These are phyloP conservation scores for Leonotis leonurus DNA, from an alignment of 257 asterid species.

Conservation along the genomic window DNA sequence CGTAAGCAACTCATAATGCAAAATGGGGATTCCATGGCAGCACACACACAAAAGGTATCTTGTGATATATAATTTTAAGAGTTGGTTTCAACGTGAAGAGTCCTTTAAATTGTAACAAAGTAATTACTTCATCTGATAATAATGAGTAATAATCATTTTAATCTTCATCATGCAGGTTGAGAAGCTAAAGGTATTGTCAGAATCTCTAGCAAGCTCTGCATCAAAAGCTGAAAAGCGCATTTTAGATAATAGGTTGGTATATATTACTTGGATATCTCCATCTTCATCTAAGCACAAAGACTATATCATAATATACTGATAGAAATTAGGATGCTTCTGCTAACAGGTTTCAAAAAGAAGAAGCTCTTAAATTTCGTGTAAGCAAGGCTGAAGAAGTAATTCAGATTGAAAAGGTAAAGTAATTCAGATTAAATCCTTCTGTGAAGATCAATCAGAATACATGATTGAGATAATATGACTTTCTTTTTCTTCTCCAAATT, in stretches of 20 bases:
- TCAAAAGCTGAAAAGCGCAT: slow-evolving; percentile 68
- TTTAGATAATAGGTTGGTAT: slow-evolving; percentile 63
- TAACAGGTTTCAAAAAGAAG: slow-evolving; percentile 68
- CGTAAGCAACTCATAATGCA: slow-evolving; percentile 44
- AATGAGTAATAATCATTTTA: slow-evolving; percentile 3
- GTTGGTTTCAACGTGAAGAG: background rate
- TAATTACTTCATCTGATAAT: background rate
- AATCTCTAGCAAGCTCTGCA: slow-evolving; percentile 82
- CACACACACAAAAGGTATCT: slow-evolving; percentile 51
- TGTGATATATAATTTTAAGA: too few species aligned
- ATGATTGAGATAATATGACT: background rate
- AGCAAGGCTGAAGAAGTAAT: slow-evolving; percentile 60
- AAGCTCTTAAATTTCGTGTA: slow-evolving; percentile 66
- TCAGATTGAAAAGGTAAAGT: slow-evolving; percentile 62
- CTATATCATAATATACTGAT: slow-evolving; percentile 1
- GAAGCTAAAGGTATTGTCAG: slow-evolving; percentile 71
- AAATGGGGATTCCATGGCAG: slow-evolving; percentile 32
- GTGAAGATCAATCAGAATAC: too few species aligned
- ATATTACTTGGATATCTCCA: slow-evolving; percentile 10
- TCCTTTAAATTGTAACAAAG: background rate
- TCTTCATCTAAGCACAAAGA: background rate
- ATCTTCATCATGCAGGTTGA: slow-evolving; percentile 55
- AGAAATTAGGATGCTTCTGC: background rate
- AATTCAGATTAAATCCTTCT: background rate
- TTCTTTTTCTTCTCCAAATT: background rate